phyloP scores from a whole-genome alignment of 768 basidiomycete genomes.

The Infundibulicybe gibba region DNA sequence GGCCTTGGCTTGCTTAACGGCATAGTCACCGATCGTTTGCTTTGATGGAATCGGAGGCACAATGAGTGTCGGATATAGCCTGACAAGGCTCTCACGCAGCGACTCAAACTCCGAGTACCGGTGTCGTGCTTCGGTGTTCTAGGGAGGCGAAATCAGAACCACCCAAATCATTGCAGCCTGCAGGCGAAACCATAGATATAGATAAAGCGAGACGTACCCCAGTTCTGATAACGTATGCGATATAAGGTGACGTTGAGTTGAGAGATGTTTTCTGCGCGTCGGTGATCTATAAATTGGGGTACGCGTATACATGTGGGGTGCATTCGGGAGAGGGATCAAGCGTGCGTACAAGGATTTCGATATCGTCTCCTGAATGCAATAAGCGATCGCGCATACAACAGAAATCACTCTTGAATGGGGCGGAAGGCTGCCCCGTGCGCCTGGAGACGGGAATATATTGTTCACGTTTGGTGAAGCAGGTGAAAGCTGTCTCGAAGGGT shows the following conservation, averaged over 20 bases:
- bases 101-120: conserved; percentile 99
- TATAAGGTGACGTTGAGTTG: conserved; percentile 87
- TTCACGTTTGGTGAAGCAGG: conserved; percentile 37
- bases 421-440: conserved; percentile 47
- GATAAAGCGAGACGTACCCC: conserved; percentile 50
- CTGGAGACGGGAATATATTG: conserved; percentile 54
- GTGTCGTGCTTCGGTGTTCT: conserved; percentile 82
- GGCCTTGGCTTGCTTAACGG: conserved; percentile 93
- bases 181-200: conserved; percentile 2
- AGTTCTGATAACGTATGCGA: conserved; percentile 88
- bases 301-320: neutral
- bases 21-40: conserved; percentile 94
- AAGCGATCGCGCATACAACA: conserved; percentile 75
- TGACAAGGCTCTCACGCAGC: conserved; percentile 75
- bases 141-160: conserved; percentile 2
- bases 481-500: conserved; percentile 41
- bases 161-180: neutral
- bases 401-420: conserved; percentile 69
- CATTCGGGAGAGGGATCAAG: neutral
- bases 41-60: conserved; percentile 98
- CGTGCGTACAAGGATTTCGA: conserved; percentile 68
- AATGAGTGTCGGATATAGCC: conserved; percentile 93
- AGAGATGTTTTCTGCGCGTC: conserved; percentile 95
- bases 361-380: conserved; percentile 78
- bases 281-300: conserved; percentile 56